Conservation (phyloP, 2,329 filamentous ascomycete genomes). For the Aspergillus melleus region DNA sequence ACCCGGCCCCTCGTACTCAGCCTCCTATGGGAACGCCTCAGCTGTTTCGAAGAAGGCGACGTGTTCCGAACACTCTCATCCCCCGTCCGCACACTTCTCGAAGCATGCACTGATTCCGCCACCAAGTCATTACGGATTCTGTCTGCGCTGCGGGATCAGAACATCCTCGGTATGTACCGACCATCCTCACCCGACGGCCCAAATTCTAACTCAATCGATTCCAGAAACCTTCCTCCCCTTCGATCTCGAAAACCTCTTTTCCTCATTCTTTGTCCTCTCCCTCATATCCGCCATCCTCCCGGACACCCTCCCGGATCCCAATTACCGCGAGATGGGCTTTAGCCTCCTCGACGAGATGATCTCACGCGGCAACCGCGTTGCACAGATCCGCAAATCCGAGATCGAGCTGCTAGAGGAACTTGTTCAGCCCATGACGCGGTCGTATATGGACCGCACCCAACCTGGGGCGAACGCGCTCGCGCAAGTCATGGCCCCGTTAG, state of each 20-base stretch:
- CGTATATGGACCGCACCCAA: not conserved
- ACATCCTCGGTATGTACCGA: slow-evolving; percentile 19
- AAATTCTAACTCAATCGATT: slow-evolving; percentile 3
- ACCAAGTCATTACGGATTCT: slow-evolving; percentile 23
- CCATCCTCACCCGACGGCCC: not conserved
- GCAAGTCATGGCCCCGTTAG: not conserved
- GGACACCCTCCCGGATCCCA: slow-evolving; percentile 44
- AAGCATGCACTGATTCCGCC: slow-evolving; percentile 25
- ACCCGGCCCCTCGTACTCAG: slow-evolving; percentile 23
- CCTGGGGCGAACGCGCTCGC: not conserved
- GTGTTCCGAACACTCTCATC: slow-evolving; percentile 18
- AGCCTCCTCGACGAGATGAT: slow-evolving; percentile 22
- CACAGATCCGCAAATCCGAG: slow-evolving; percentile 23
- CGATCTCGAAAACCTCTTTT: slow-evolving; percentile 27
- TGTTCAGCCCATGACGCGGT: slow-evolving; percentile 13
- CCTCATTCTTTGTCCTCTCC: slow-evolving; percentile 40
- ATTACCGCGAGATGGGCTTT: slow-evolving; percentile 38
- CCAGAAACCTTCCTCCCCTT: slow-evolving; percentile 37
- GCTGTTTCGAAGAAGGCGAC: slow-evolving; percentile 18
- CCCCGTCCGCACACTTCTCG: slow-evolving; percentile 22
- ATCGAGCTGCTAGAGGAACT: slow-evolving; percentile 23
- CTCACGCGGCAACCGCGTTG: slow-evolving; percentile 19
- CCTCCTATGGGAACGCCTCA: slow-evolving; percentile 20
- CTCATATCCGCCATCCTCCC: slow-evolving; percentile 38
- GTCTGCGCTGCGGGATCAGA: slow-evolving; percentile 24